Conservation (phyloP, 129 eudicot genomes). For the Artemisia argyi region DNA sequence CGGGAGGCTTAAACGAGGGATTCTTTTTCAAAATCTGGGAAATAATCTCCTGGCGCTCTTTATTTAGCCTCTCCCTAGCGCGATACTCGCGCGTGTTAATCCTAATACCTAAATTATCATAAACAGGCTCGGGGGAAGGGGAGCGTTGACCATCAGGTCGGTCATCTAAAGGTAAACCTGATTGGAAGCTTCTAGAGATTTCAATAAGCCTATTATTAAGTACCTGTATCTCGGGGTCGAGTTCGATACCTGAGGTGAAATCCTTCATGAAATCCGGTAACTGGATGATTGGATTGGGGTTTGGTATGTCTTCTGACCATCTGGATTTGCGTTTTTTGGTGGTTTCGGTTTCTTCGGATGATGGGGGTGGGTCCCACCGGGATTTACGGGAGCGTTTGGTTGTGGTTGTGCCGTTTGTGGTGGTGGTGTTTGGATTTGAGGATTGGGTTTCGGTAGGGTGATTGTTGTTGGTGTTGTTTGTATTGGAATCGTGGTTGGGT, state of each 20-base stretch:
- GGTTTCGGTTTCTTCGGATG: conserved; percentile 28
- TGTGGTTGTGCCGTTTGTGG: conserved; percentile 28
- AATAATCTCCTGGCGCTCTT: conserved; percentile 79
- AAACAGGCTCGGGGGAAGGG: conserved; percentile 88
- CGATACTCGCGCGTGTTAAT: conserved; percentile 83
- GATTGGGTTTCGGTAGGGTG: too few species aligned
- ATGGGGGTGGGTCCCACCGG: conserved; percentile 23
- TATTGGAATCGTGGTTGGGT: too few species aligned
- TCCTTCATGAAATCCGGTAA: conserved; percentile 83
- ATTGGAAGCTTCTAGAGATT: conserved; percentile 69
- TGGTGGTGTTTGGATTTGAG: not conserved
- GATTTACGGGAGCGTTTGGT: conserved; percentile 33
- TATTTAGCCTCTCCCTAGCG: conserved; percentile 66
- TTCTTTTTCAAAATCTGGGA: conserved; percentile 68
- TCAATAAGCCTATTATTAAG: conserved; percentile 67
- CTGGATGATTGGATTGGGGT: conserved; percentile 49
- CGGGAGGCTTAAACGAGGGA: conserved; percentile 83
- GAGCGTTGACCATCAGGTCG: conserved; percentile 88
- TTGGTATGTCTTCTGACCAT: conserved; percentile 68
- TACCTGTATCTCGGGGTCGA: conserved; percentile 79
- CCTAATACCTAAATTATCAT: conserved; percentile 79
- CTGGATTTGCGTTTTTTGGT: conserved; percentile 63
- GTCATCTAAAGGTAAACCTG: conserved; percentile 70
- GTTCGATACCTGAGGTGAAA: conserved; percentile 72
- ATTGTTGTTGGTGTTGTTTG: too few species aligned